Conservation (phyloP, 257 asterid species). For the Plectranthus barbatus region DNA sequence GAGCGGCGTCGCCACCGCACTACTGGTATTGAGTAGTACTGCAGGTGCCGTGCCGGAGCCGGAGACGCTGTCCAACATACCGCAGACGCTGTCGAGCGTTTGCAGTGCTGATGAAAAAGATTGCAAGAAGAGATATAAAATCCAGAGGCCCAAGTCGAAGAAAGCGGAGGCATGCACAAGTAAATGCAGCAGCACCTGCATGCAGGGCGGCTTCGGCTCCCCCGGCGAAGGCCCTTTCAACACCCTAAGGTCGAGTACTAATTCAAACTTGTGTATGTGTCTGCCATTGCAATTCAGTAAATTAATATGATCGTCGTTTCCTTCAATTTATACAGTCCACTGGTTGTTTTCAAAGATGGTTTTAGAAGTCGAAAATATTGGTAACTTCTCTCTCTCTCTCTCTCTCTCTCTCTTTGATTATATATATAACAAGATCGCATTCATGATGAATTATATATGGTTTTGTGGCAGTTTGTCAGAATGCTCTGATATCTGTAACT, state of each 20-base stretch:
- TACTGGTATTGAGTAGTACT: no score
- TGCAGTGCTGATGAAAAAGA: slow-evolving; percentile 40
- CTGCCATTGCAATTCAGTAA: no score
- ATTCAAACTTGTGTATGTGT: no score
- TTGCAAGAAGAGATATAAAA: slow-evolving; percentile 50
- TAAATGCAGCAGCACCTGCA: slow-evolving; percentile 71
- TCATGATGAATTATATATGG: no score
- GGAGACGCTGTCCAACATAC: slow-evolving; percentile 70
- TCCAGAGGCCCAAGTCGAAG: slow-evolving; percentile 74
- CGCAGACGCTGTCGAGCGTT: slow-evolving; percentile 65
- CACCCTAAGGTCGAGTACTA: slow-evolving; percentile 69
- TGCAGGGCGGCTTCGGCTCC: slow-evolving; percentile 70
- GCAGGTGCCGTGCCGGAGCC: no score
- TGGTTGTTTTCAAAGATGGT: slow-evolving; percentile 81
- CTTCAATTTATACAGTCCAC: slow-evolving; percentile 47
- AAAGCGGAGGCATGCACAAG: slow-evolving; percentile 77
- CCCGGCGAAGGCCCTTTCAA: slow-evolving; percentile 96
- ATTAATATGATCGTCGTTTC: no score
- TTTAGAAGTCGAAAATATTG: slow-evolving; percentile 82
- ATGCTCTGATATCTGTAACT: slow-evolving; percentile 85
- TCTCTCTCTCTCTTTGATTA: no score
- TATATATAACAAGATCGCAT: neutral
- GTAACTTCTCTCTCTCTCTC: no score
- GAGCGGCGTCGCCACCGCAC: slow-evolving; percentile 26
- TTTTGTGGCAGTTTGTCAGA: slow-evolving; percentile 58